Evolutionary conservation across 164 flowering plant species (phyloP), one percentile per base, ranked within the genome.

Genomic region (Aristolochia contorta): DNA sequence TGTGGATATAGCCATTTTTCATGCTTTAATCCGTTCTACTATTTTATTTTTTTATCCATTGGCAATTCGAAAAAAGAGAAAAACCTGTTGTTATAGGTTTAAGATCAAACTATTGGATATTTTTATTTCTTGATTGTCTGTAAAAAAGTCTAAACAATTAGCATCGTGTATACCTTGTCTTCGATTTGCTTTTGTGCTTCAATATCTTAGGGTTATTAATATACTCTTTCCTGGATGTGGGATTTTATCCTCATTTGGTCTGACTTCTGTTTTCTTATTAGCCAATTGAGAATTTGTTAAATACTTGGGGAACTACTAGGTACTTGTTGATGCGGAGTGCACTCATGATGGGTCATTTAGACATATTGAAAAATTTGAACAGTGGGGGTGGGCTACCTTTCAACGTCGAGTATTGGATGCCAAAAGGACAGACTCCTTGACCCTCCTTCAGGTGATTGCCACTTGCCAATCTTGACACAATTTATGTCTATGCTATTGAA

Each of bases 241-340:
- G 10, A 18, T 21, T 49, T 16, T n/a, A 2, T 21, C 16, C 53
- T 49, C 53, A 16, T n/a, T n/a, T 43, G 43, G 43, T 19, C 6
- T 45, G 25, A 24, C 19, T 51, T 50, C 1, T 57, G 30, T 43
- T 23, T 56, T 51, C 45, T 60, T 21, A 49, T 27, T 49, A 4
- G 13, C 52, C 32, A 21, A 47, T 65, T 16, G 24, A 21, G 22
- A 56, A 21, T 32, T 43, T 65, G 45, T 33, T 58, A 16, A 48
- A 21, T 56, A 25, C 30, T 46, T 33, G 66, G 47, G 56, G 47
- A 62, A 45, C 59, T 57, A 57, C 73, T 77, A 89, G 96, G 96
- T 92, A 52, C 94, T 93, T 47, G 97, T 93, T 67, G 98, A 93
- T 81, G 98, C 98, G 41, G 98, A 93, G 59, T 93, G 97, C 74